Conservation (phyloP, 208 protist genomes). For the Trypanosoma conorhini region DNA sequence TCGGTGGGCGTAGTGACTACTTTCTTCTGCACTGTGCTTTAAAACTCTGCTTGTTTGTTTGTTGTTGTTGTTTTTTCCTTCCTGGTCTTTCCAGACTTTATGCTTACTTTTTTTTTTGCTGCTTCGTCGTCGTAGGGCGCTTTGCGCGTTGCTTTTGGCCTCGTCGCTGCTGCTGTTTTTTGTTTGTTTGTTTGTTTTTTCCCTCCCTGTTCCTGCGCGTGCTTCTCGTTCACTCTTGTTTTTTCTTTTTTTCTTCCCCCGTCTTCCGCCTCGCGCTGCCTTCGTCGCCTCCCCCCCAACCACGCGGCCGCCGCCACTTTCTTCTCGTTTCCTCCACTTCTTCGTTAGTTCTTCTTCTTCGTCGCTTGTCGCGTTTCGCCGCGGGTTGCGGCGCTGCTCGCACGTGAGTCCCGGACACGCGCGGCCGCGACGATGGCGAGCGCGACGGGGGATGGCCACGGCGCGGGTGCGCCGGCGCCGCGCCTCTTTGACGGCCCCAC, state of each 20-base stretch:
- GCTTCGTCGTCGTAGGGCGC: not conserved
- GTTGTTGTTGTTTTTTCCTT: not conserved
- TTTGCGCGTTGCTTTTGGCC: not conserved
- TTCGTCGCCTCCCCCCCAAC: not conserved
- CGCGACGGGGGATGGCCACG: not conserved
- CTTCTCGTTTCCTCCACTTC: too few relatives aligned
- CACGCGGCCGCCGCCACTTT: not conserved
- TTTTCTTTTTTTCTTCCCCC: not conserved
- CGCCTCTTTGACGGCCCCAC: constrained; percentile 26
- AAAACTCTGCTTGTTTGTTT: too few relatives aligned
- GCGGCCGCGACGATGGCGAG: too few relatives aligned
- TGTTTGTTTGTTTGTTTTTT: not conserved
- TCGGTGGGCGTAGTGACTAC: too few relatives aligned
- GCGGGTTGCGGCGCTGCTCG: not conserved
- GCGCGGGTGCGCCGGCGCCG: not conserved
- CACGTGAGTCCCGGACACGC: too few relatives aligned
- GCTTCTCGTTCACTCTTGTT: not conserved
- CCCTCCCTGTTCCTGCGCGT: not conserved
- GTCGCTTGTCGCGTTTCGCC: not conserved
- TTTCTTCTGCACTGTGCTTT: too few relatives aligned
- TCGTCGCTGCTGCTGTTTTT: not conserved
- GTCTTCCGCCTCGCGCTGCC: not conserved
- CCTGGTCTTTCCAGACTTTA: not conserved
- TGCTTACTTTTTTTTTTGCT: not conserved
- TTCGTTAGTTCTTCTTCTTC: constrained; percentile 9